Evolutionary conservation across 148 eudicot species (phyloP).

Genomic region (Talinum fruticosum): DNA sequence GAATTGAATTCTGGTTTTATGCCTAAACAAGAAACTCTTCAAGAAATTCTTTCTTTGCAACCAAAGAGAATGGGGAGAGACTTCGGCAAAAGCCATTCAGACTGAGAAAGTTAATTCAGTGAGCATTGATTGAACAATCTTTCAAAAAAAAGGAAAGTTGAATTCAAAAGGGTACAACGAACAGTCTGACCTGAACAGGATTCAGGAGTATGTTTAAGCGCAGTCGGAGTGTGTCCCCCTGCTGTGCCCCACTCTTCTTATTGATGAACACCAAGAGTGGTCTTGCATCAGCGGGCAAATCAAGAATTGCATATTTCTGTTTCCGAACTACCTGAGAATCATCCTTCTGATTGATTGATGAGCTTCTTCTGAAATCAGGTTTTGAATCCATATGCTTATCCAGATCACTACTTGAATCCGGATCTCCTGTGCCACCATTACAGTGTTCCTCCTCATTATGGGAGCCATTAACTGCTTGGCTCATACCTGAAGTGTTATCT

Average conservation of each 20-base stretch:
- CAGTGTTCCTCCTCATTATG: slow-evolving; percentile 40
- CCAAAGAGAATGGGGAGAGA: background rate
- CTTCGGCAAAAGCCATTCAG: background rate
- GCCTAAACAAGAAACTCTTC: background rate
- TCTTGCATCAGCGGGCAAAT: slow-evolving; percentile 85
- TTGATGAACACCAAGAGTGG: slow-evolving; percentile 88
- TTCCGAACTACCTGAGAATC: slow-evolving; percentile 46
- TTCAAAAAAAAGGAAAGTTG: background rate
- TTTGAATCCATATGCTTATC: slow-evolving; percentile 41
- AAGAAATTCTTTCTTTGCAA: background rate
- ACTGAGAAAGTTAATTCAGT: background rate
- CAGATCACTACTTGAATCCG: slow-evolving; percentile 33
- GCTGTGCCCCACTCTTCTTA: slow-evolving; percentile 95
- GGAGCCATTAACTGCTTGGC: slow-evolving; percentile 39
- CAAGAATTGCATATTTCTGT: slow-evolving; percentile 67
- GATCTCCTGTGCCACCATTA: slow-evolving; percentile 39
- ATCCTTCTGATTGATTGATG: slow-evolving; percentile 60
- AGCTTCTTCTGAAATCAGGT: slow-evolving; percentile 53
- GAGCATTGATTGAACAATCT: slow-evolving; percentile 5
- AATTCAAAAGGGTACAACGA: background rate
- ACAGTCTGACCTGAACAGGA: slow-evolving; percentile 77
- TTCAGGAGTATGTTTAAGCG: slow-evolving; percentile 84
- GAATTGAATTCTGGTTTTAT: background rate
- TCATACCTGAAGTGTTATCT: slow-evolving; percentile 42
- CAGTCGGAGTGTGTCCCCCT: slow-evolving; percentile 74